These are phyloP conservation scores for Rhipidocladum racemiflorum DNA, from an alignment of 176 grass and related monocot genomes.

Conservation along the genomic window DNA sequence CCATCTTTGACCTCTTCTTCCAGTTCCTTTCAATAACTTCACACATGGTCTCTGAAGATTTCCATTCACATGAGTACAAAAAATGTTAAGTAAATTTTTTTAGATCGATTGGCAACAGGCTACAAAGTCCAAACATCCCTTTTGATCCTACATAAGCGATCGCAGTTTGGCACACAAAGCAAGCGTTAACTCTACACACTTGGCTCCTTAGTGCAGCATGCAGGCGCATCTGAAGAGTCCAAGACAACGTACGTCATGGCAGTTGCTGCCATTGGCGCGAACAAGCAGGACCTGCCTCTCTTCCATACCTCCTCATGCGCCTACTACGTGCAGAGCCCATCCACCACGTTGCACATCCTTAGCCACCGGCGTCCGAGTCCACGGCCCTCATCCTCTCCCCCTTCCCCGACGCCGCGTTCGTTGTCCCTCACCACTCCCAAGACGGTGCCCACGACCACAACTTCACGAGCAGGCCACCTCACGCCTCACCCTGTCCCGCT, in stretches of 20 bases:
- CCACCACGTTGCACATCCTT: conserved; percentile 63
- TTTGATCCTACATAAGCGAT: conserved; percentile 16
- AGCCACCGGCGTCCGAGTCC: conserved; percentile 62
- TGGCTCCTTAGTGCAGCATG: not conserved
- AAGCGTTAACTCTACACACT: not conserved
- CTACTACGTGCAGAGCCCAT: conserved; percentile 96
- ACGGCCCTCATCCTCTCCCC: conserved; percentile 57
- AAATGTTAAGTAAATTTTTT: too few species aligned
- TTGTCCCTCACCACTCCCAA: conserved; percentile 24
- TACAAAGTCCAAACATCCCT: not conserved
- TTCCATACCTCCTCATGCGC: conserved; percentile 67
- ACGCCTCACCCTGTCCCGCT: conserved; percentile 72
- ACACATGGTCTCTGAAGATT: too few species aligned
- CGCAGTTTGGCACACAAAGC: not conserved
- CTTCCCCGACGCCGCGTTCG: conserved; percentile 44
- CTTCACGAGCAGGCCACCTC: conserved; percentile 49
- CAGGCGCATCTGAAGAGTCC: not conserved
- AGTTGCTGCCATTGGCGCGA: not conserved
- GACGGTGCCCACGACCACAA: not conserved
- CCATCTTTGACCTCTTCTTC: not conserved
- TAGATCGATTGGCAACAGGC: not conserved
- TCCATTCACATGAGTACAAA: too few species aligned
- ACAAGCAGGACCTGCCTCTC: conserved; percentile 61
- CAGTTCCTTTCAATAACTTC: not conserved
- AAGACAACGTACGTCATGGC: conserved; percentile 16